These are phyloP conservation scores for Rutstroemia sp. DNA, from an alignment of 2,329 filamentous ascomycete genomes.

Conservation along the genomic window DNA sequence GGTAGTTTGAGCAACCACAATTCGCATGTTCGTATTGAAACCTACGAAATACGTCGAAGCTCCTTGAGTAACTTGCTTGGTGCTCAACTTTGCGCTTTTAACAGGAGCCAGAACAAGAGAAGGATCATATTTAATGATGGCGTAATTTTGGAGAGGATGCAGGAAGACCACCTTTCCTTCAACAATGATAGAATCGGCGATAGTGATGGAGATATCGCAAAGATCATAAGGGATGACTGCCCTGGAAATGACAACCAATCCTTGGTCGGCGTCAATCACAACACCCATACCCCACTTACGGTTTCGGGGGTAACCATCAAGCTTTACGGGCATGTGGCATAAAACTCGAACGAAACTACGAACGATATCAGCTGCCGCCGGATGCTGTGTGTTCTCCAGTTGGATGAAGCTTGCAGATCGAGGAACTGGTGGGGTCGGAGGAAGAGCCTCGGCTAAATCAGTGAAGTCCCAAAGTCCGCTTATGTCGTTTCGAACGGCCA, in stretches of 20 bases:
- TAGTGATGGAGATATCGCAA: constrained; percentile 92
- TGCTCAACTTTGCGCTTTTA: constrained; percentile 76
- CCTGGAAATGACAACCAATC: constrained; percentile 86
- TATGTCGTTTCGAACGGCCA: constrained; percentile 82
- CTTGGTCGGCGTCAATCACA: constrained; percentile 95
- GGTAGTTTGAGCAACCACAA: constrained; percentile 87
- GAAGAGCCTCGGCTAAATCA: constrained; percentile 74
- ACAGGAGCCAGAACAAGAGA: constrained; percentile 90
- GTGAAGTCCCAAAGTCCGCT: constrained; percentile 93
- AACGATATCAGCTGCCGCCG: constrained; percentile 86
- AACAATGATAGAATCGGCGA: constrained; percentile 92
- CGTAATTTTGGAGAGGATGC: constrained; percentile 95
- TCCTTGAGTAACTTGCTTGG: constrained; percentile 79
- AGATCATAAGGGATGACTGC: constrained; percentile 95
- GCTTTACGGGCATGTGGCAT: constrained; percentile 88
- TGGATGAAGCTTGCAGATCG: constrained; percentile 86
- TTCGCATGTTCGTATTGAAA: constrained; percentile 92
- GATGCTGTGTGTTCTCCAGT: constrained; percentile 79
- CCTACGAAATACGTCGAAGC: constrained; percentile 94
- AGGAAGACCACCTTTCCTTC: constrained; percentile 92
- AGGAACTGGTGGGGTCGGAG: constrained; percentile 62
- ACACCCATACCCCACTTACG: constrained; percentile 92
- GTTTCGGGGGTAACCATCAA: constrained; percentile 95
- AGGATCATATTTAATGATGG: constrained; percentile 90
- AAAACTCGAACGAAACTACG: constrained; percentile 91